Conservation (phyloP, 805 yeast species). For the Jamesozyma hellenica region DNA sequence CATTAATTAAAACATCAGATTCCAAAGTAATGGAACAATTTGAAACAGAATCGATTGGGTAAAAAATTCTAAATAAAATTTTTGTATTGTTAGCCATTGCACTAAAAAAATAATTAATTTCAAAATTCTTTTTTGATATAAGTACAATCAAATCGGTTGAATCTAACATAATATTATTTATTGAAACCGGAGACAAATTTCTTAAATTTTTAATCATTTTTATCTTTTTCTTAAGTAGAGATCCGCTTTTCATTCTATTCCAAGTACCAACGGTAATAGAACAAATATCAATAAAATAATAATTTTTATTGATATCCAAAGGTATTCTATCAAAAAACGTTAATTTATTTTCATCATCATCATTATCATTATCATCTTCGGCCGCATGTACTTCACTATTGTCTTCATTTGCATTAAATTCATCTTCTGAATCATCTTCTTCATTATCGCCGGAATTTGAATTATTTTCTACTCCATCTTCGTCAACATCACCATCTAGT, state of each 20-base stretch:
- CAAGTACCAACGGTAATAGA: conserved; percentile 69
- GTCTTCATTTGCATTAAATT: neutral
- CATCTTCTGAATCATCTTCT: conserved; percentile 1
- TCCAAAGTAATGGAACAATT: conserved; percentile 48
- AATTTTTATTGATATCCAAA: conserved; percentile 50
- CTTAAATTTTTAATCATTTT: conserved; percentile 37
- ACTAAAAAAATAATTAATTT: conserved; percentile 68
- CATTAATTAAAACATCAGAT: conserved; percentile 21
- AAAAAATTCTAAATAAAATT: conserved; percentile 63
- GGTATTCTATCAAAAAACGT: conserved; percentile 36
- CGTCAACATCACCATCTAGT: too few relatives aligned
- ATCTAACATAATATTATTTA: conserved; percentile 52
- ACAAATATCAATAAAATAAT: conserved; percentile 56
- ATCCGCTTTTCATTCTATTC: conserved; percentile 68
- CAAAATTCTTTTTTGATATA: conserved; percentile 58
- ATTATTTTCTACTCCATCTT: neutral
- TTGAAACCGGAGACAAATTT: conserved; percentile 57
- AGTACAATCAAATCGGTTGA: conserved; percentile 63
- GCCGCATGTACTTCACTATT: neutral
- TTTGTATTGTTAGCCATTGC: conserved; percentile 60
- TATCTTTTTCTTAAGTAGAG: conserved; percentile 30
- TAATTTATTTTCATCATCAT: conserved; percentile 3
- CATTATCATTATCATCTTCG: neutral
- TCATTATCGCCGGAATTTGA: conserved; percentile 9
- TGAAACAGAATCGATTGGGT: conserved; percentile 50